Base-by-base conservation (phyloP, 352 stramenopile species). In the Salisapilia sapeloensis region DNA sequence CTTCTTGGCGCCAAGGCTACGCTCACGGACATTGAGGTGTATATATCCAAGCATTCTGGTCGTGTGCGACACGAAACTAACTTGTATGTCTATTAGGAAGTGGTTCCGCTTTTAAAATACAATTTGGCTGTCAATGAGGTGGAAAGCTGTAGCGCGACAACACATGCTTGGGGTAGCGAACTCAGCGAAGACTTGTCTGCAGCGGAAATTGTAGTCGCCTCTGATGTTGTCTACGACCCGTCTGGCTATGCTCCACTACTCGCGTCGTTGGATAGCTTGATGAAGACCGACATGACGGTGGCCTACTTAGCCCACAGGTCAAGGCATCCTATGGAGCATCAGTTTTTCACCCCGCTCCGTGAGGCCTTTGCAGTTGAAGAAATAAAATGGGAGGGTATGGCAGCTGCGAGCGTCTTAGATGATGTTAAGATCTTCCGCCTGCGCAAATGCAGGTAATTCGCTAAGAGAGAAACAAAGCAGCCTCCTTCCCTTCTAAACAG, bases 211-310 rank as follows among this genome's bases (percentile, higher is more conserved):
- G 45, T 87, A 29, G 60, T 87, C 14, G 49, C 82, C 29, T 87
- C 71, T 1, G 71, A 86, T 29, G 71, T 84, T 12, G 67, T 86
- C 14, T 86, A 86, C 52, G 71, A 86, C 42, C 71, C 71, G 0
- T 55, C 72, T 35, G 67, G 71, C 24, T 85, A 82, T 31, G 45
- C 40, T 13, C 70, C 70, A 25, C 53, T 86, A 13, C 61, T 86
- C 18, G 37, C 48, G 24, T 82, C 66, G 33, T 50, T 86, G 1
- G 28, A 51, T 13, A 38, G 53, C 9, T 43, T 86, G 4, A 50
- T 62, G 4, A 42, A 17, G 12, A 43, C 46, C 0, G 30, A 51
- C 0, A 18, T 48, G 17, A 81, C 65, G 13, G 48, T 54, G 1
- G 60, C 84, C 17, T 49, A 84, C 31, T 84, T 87, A 67, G 64